Conservation (phyloP, 306 rosid species). For the Crataegus laevigata region DNA sequence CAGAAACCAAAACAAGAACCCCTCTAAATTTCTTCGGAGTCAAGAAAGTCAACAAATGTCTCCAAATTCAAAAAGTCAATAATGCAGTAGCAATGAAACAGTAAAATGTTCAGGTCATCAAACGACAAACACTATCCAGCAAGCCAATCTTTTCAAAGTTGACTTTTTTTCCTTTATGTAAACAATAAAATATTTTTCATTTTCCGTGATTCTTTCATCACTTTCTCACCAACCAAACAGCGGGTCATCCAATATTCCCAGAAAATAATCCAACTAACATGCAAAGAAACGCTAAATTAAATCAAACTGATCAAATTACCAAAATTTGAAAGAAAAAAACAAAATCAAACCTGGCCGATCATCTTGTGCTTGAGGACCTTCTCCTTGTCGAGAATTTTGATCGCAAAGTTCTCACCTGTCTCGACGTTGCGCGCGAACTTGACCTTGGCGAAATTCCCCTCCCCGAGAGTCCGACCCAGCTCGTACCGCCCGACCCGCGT, state of each 20-base stretch:
- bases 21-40: background rate
- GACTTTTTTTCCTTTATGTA: background rate
- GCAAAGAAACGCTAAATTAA: background rate
- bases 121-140: background rate
- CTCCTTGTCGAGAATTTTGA: conserved; percentile 79
- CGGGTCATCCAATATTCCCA: background rate
- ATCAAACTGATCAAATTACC: background rate
- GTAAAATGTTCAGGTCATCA: background rate
- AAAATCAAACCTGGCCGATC: conserved; percentile 54
- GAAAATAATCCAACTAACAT: background rate
- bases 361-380: conserved; percentile 85
- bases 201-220: background rate
- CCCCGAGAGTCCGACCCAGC: conserved; percentile 81
- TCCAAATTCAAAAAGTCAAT: background rate
- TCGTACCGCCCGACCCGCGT: conserved; percentile 78
- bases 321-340: background rate
- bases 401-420: conserved; percentile 59
- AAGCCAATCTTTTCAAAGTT: background rate
- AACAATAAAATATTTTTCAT: background rate
- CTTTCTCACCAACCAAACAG: conserved; percentile 7
- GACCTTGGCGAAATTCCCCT: conserved; percentile 90
- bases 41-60: background rate
- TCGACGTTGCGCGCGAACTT: conserved; percentile 64
- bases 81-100: background rate
- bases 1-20: background rate